A percentile compares a stretch with the other conserved stretches of the same genome.
phyloP scores from a whole-genome alignment of 2,329 filamentous ascomycete species.

The Tolypocladium endophyticum region DNA sequence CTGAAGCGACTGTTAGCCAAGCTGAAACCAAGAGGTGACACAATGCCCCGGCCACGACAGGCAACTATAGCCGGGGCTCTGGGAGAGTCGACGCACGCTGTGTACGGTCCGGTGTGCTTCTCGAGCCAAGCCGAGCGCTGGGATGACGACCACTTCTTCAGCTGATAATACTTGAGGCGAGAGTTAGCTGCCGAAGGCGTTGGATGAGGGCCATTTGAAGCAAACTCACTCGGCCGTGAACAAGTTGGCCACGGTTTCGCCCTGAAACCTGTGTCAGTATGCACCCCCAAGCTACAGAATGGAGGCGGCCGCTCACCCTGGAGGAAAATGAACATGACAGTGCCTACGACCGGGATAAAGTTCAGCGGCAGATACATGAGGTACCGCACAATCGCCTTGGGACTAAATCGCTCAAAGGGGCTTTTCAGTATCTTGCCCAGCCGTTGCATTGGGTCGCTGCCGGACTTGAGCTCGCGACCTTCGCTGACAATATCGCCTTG shows the following conservation, averaged over 20 bases:
- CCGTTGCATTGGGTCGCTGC: slow-evolving; percentile 44
- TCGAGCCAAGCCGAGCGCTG: slow-evolving; percentile 60
- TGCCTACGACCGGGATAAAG: slow-evolving; percentile 84
- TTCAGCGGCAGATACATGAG: slow-evolving; percentile 84
- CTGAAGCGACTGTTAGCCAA: slow-evolving; percentile 31
- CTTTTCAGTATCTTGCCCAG: slow-evolving; percentile 47
- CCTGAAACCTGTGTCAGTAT: slow-evolving; percentile 17
- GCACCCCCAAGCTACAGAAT: too few species aligned
- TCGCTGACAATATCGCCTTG: slow-evolving; percentile 54
- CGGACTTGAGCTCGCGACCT: slow-evolving; percentile 61
- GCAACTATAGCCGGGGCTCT: not conserved
- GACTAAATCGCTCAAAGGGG: slow-evolving; percentile 46
- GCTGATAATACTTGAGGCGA: slow-evolving; percentile 66
- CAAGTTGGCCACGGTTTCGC: slow-evolving; percentile 33
- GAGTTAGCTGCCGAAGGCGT: slow-evolving; percentile 3
- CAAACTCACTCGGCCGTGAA: slow-evolving; percentile 42
- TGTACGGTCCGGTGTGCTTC: slow-evolving; percentile 64
- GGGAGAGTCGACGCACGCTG: slow-evolving; percentile 48
- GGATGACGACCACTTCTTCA: slow-evolving; percentile 67
- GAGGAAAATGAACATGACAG: slow-evolving; percentile 65
- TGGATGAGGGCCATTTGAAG: not conserved
- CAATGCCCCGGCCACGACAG: not conserved
- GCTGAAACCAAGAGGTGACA: not conserved
- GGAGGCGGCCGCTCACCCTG: slow-evolving; percentile 40
- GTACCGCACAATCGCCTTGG: slow-evolving; percentile 61